Evolutionary conservation across 345 rosid species (phyloP).

Genomic region (Eucalyptus pauciflora): DNA sequence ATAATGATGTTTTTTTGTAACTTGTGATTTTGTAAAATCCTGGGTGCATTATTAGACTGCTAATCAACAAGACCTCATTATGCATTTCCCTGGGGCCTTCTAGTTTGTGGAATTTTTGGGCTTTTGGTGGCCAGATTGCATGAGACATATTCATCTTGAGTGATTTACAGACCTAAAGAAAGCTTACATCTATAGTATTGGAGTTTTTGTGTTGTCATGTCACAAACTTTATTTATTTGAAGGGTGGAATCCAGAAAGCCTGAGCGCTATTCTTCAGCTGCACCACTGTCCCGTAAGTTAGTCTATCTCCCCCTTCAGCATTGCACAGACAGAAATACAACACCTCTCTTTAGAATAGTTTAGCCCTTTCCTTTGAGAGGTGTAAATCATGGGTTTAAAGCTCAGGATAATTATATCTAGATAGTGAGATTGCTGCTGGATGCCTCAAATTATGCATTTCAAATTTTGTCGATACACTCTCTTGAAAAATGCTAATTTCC

Average conservation of each 20-base stretch:
- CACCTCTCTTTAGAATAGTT: neutral
- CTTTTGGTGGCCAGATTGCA: neutral
- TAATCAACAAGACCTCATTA: neutral
- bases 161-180: neutral
- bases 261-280: conserved; percentile 93
- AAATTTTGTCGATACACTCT: neutral
- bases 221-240: conserved; percentile 10
- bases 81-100: neutral
- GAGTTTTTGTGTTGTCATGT: neutral
- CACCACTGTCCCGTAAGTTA: conserved; percentile 83
- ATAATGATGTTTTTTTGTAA: neutral
- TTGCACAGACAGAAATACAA: neutral
- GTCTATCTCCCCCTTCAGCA: neutral
- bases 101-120: neutral
- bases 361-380: neutral
- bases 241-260: conserved; percentile 98
- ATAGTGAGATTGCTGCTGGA: neutral
- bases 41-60: neutral
- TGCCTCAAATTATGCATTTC: neutral
- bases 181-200: too few relatives aligned
- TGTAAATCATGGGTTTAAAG: neutral
- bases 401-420: neutral
- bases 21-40: neutral
- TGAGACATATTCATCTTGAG: neutral
- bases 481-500: neutral